Evolutionary conservation across 176 grass and related monocot genomes (phyloP).

Genomic region (Dactylis glomerata): DNA sequence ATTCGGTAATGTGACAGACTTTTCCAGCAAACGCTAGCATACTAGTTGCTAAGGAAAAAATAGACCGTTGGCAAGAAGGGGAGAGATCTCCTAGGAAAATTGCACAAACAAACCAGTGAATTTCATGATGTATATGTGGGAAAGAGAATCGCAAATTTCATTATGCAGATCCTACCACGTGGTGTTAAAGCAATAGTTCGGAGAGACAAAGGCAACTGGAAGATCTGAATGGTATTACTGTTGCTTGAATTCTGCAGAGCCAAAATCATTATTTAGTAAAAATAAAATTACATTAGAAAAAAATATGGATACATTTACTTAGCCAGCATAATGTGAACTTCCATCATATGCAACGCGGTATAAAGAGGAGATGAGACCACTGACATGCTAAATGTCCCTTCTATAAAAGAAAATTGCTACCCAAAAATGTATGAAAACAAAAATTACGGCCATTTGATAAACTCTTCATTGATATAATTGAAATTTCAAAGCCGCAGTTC

Average conservation of each 20-base stretch:
- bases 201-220: conserved; percentile 87
- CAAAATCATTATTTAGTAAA: conserved; percentile 21
- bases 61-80: conserved; percentile 64
- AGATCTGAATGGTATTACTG: conserved; percentile 57
- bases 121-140: background rate
- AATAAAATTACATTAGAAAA: background rate
- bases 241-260: conserved; percentile 65
- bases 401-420: background rate
- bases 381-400: background rate
- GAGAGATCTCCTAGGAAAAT: conserved; percentile 56
- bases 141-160: conserved; percentile 23
- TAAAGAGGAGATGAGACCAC: background rate
- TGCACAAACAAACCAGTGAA: conserved; percentile 22
- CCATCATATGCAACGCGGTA: conserved; percentile 2
- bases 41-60: conserved; percentile 74
- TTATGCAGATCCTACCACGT: conserved; percentile 51
- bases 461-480: background rate
- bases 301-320: background rate
- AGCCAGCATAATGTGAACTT: conserved; percentile 13
- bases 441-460: background rate
- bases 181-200: conserved; percentile 54
- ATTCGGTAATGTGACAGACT: conserved; percentile 66
- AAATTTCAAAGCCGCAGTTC: background rate
- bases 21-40: conserved; percentile 84
- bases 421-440: background rate